phyloP scores from a whole-genome alignment of 306 rosid species.

The Inga leiocalycina region DNA sequence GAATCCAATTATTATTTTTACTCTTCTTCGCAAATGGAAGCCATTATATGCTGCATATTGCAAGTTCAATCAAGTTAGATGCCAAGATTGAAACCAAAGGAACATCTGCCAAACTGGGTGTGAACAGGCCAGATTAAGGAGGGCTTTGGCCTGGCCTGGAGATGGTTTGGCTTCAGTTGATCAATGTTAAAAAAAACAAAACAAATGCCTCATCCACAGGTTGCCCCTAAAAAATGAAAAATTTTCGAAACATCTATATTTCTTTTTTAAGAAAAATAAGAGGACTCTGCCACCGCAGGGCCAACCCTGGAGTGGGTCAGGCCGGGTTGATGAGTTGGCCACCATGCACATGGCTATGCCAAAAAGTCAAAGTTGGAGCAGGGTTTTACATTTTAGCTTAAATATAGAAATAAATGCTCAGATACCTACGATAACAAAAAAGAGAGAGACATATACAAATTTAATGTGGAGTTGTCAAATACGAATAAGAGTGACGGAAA shows the following conservation, averaged over 20 bases:
- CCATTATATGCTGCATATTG: background rate
- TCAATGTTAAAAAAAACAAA: too few species aligned
- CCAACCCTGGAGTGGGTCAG: too few species aligned
- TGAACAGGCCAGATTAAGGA: background rate
- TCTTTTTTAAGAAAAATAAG: too few species aligned
- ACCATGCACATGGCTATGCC: background rate
- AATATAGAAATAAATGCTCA: background rate
- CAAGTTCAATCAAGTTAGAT: background rate
- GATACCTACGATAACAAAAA: background rate
- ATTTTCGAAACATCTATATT: background rate
- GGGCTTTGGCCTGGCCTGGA: too few species aligned
- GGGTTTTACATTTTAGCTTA: background rate
- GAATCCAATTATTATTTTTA: background rate
- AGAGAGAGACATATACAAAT: background rate
- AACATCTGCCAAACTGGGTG: background rate
- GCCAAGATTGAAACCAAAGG: background rate
- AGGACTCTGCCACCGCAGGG: background rate
- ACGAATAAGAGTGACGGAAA: background rate
- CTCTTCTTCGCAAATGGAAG: background rate
- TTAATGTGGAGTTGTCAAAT: background rate
- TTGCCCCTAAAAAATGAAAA: background rate
- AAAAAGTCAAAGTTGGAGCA: background rate
- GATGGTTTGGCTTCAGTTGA: too few species aligned
- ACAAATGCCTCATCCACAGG: background rate
- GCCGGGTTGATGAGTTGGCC: too few species aligned